These are phyloP conservation scores for Podaxis sp. DNA, from an alignment of 768 basidiomycete species.

Conservation along the genomic window DNA sequence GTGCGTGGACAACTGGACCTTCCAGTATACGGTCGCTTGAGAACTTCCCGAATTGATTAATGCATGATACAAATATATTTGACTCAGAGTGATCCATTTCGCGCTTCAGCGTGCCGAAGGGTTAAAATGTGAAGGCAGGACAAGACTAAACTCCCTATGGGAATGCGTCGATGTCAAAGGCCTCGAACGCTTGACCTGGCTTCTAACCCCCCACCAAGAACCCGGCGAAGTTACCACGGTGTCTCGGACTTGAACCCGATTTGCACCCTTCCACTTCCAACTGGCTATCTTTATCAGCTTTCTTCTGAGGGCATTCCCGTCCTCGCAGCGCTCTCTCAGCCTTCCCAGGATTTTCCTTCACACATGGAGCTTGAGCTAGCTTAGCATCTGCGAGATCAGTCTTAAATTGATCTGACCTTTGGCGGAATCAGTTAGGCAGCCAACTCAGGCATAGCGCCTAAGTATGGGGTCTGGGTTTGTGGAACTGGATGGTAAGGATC, in stretches of 20 bases:
- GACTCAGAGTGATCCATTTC: not conserved
- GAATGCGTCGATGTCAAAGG: not conserved
- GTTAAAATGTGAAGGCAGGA: not conserved
- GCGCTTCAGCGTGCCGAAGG: not conserved
- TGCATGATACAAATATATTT: not conserved
- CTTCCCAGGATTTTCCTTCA: not conserved
- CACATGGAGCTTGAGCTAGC: not conserved
- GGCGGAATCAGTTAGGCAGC: too few species aligned
- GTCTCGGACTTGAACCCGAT: not conserved
- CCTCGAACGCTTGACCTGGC: not conserved
- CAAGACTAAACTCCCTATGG: not conserved
- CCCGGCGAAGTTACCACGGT: conserved; percentile 1
- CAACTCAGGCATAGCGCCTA: too few species aligned
- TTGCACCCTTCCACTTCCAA: not conserved
- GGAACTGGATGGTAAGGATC: too few species aligned
- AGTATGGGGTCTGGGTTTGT: too few species aligned
- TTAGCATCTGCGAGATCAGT: not conserved
- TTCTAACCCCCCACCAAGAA: not conserved
- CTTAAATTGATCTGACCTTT: not conserved
- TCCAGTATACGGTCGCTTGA: not conserved
- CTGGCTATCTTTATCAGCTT: not conserved
- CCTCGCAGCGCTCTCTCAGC: not conserved
- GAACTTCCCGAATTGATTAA: not conserved
- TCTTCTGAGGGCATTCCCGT: not conserved
- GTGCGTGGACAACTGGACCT: not conserved